Evolutionary conservation across 352 stramenopile genomes (phyloP), one percentile per base, ranked within the genome.

Genomic region (Phytopythium litorale): DNA sequence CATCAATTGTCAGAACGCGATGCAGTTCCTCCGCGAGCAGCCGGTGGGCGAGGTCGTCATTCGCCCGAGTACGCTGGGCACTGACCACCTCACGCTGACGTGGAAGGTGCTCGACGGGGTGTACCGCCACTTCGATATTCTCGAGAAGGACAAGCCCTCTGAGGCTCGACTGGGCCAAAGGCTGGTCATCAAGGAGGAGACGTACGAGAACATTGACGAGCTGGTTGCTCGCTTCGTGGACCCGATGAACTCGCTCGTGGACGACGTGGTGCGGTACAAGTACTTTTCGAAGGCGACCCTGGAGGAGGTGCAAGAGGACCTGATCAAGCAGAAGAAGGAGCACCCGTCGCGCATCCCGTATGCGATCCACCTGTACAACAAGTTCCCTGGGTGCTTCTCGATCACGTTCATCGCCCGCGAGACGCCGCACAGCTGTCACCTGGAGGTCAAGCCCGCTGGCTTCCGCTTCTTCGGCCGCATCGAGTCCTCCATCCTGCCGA

Each of bases 291-390:
- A 71, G 46, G 72, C 63, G 3, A 62, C 66, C 30, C 75, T 88
- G 15, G 86, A 94, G 61, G 86, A 81, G 50, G 82, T 96, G 11
- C 79, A 92, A 57, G 87, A 94, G 67, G 85, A 93, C 51, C 53
- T 96, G 56, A 92, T 94, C 69, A 92, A 92, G 65, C 81, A 94
- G 68, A 96, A 96, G 70, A 94, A 94, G 49, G 87, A 83, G 43
- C 81, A 94, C 56, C 85, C 87, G 23, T 84, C 80, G 35, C 73
- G 82, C 56, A 93, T 96, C 53, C 87, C 87, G 33, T 96, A 94
- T 67, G 81, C 84, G 19, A 63, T 96, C 19, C 87, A 96, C 65
- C 35, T 94, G 65, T 96, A 94, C 64, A 88, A 60, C 61, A 92
- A 92, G 64, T 96, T 94, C 54, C 87, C 87, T 0, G 87, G 87